A percentile compares a stretch with the other conserved stretches of the same genome.
Conservation (phyloP, 768 basidiomycete genomes). For the Hemileccinum rubropunctum region DNA sequence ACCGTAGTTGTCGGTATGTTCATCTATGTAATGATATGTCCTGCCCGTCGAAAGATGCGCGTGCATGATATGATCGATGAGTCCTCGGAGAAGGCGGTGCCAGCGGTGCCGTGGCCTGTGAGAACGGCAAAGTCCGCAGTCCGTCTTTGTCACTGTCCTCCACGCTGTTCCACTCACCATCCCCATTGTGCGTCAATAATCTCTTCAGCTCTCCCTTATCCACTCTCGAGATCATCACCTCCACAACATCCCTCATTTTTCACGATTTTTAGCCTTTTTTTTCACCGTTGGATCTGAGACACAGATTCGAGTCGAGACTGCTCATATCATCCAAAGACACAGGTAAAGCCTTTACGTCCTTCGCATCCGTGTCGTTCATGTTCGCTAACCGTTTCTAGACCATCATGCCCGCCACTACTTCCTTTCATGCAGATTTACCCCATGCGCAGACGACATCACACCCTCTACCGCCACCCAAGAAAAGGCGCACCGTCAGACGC, state of each 20-base stretch:
- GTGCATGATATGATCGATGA: background rate
- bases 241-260: conserved; percentile 8
- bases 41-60: conserved; percentile 56
- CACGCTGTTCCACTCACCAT: conserved; percentile 21
- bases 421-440: conserved; percentile 25
- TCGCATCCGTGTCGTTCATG: conserved; percentile 15
- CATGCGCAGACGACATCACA: conserved; percentile 13
- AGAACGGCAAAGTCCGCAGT: conserved; percentile 29
- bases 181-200: conserved; percentile 8
- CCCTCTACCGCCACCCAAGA: conserved; percentile 31
- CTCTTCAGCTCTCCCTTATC: conserved; percentile 13
- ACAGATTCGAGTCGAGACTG: conserved; percentile 20
- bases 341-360: conserved; percentile 33
- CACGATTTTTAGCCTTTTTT: conserved; percentile 22
- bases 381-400: conserved; percentile 9
- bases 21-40: conserved; percentile 71
- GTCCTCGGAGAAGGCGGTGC: conserved; percentile 18
- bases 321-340: conserved; percentile 30
- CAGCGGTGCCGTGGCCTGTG: conserved; percentile 25
- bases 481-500: conserved; percentile 50
- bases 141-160: conserved; percentile 28
- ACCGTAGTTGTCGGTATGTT: conserved; percentile 36
- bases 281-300: conserved; percentile 21
- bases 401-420: conserved; percentile 47
- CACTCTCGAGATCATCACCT: conserved; percentile 9